A percentile compares a stretch with the other conserved stretches of the same genome.
phyloP scores from a whole-genome alignment of 306 rosid species.

The Dalbergia cochinchinensis region DNA sequence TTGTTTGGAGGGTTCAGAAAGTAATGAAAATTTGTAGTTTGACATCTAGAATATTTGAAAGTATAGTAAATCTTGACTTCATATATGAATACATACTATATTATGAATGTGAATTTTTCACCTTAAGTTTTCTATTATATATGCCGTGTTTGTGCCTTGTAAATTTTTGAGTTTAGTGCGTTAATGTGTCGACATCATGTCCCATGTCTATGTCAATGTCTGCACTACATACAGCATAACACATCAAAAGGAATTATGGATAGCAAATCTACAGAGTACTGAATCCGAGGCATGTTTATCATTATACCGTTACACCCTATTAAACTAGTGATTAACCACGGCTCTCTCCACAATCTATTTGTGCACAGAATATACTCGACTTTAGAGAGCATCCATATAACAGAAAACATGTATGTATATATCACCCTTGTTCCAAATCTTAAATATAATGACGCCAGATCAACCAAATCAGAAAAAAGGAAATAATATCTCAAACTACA shows the following conservation, averaged over 20 bases:
- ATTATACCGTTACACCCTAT: neutral
- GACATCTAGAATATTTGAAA: too few relatives aligned
- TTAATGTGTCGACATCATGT: too few relatives aligned
- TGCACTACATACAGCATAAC: neutral
- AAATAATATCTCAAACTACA: slow-evolving; percentile 20
- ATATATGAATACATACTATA: too few relatives aligned
- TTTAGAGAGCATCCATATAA: slow-evolving; percentile 1
- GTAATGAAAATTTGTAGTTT: too few relatives aligned
- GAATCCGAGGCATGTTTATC: neutral
- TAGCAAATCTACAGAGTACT: neutral
- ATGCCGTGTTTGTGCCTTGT: too few relatives aligned
- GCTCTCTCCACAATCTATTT: neutral
- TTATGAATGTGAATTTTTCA: too few relatives aligned
- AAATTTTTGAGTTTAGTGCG: too few relatives aligned
- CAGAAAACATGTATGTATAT: neutral
- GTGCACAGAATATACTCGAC: neutral
- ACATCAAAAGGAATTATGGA: neutral
- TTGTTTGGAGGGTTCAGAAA: too few relatives aligned
- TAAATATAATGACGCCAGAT: neutral
- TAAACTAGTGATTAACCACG: neutral
- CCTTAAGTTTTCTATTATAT: too few relatives aligned
- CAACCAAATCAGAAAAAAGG: neutral
- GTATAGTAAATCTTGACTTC: too few relatives aligned
- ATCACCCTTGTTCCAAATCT: neutral
- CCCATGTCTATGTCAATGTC: too few relatives aligned